These are phyloP conservation scores for Pascua sp. DNA, from an alignment of 1,284 basidiomycete genomes.

Conservation along the genomic window DNA sequence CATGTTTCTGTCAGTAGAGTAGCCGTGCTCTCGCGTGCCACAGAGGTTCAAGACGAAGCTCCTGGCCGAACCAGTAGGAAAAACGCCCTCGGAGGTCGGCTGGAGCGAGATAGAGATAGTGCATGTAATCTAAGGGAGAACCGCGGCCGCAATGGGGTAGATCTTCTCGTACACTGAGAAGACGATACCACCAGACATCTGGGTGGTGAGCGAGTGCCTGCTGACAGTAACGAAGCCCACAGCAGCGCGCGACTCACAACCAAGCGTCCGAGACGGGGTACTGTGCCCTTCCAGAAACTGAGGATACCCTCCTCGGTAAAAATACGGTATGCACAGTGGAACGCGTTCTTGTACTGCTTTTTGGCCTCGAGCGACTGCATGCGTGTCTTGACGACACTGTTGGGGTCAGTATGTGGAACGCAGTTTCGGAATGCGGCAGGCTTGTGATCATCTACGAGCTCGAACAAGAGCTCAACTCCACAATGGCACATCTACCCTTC, in stretches of 20 bases:
- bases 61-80: too few relatives aligned
- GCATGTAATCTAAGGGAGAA: background rate
- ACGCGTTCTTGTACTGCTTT: conserved; percentile 80
- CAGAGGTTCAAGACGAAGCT: too few relatives aligned
- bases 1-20: too few relatives aligned
- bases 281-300: conserved; percentile 94
- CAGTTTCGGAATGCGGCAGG: background rate
- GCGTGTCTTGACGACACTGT: conserved; percentile 90
- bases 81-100: too few relatives aligned
- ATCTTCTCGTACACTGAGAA: conserved; percentile 82
- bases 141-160: conserved; percentile 38
- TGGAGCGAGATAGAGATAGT: too few relatives aligned
- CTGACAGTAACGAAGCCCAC: conserved; percentile 53
- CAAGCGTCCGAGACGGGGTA: conserved; percentile 76
- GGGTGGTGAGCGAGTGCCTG: conserved; percentile 47
- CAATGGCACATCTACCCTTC: background rate
- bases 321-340: conserved; percentile 90
- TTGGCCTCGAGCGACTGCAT: conserved; percentile 91
- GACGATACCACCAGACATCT: conserved; percentile 84
- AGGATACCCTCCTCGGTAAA: conserved; percentile 81
- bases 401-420: conserved; percentile 1
- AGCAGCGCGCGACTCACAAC: conserved; percentile 47
- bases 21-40: too few relatives aligned
- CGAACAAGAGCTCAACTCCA: too few relatives aligned
- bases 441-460: background rate